phyloP scores from a whole-genome alignment of 2,329 filamentous ascomycete species.

The Sarocladium oryzae region DNA sequence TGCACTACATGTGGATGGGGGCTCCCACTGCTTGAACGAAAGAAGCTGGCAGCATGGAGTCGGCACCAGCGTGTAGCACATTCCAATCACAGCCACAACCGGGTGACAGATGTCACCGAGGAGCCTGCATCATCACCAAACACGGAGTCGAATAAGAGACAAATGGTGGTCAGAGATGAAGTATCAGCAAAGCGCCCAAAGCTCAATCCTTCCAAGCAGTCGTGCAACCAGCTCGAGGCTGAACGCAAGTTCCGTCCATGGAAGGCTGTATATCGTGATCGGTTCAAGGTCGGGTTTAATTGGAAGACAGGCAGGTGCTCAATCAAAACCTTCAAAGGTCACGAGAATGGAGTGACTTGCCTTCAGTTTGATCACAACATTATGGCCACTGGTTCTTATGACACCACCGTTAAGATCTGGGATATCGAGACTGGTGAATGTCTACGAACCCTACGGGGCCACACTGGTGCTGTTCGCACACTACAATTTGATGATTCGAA shows the following conservation, averaged over 20 bases:
- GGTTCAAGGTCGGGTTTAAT: constrained; percentile 92
- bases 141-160: constrained; percentile 27
- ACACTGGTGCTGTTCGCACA: constrained; percentile 76
- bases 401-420: constrained; percentile 94
- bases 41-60: constrained; percentile 79
- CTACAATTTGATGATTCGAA: constrained; percentile 91
- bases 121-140: constrained; percentile 9
- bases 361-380: constrained; percentile 73
- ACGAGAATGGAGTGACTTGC: constrained; percentile 66
- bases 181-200: constrained; percentile 28
- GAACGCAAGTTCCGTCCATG: constrained; percentile 60
- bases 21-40: constrained; percentile 80
- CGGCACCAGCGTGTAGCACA: constrained; percentile 66
- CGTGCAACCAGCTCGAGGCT: constrained; percentile 29
- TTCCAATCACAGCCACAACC: constrained; percentile 20
- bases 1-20: constrained; percentile 97
- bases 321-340: constrained; percentile 74
- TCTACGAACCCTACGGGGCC: constrained; percentile 76
- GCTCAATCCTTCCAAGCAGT: constrained; percentile 17
- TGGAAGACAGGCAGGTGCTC: constrained; percentile 94
- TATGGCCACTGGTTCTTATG: constrained; percentile 90
- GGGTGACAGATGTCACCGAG: constrained; percentile 1
- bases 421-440: constrained; percentile 83
- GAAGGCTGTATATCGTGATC: constrained; percentile 96
- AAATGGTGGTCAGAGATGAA: constrained; percentile 22